phyloP scores from a whole-genome alignment of 1,139 yeast genomes.

The Pichia sp. region DNA sequence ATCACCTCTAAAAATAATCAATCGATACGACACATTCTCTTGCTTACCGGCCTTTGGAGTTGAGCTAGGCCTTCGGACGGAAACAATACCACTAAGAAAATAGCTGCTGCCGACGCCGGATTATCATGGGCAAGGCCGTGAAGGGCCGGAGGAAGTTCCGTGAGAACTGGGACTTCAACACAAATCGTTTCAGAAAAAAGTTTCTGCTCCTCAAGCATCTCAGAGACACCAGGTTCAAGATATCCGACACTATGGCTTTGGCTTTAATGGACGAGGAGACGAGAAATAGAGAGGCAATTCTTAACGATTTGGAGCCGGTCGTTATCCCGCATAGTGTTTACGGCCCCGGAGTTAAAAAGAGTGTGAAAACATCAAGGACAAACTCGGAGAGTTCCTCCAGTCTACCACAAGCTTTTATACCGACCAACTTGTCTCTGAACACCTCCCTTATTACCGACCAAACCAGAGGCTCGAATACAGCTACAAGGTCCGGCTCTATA shows the following conservation, averaged over 20 bases:
- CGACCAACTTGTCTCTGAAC: background rate
- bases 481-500: background rate
- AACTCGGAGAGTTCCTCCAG: background rate
- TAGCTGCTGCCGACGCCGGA: too few relatives aligned
- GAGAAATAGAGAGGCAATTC: background rate
- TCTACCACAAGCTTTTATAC: background rate
- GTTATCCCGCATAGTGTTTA: slow-evolving; percentile 1
- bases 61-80: background rate
- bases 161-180: background rate
- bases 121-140: slow-evolving; percentile 2
- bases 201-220: slow-evolving; percentile 6
- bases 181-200: slow-evolving; percentile 4
- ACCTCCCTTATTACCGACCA: background rate
- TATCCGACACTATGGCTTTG: slow-evolving; percentile 3
- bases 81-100: too few relatives aligned
- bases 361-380: background rate
- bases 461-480: background rate
- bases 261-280: slow-evolving; percentile 9
- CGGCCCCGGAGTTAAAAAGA: background rate
- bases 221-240: background rate
- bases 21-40: background rate
- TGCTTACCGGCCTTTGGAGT: background rate
- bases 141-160: background rate
- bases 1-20: background rate
- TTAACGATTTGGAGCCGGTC: slow-evolving; percentile 8